Conservation (phyloP, 441 rosid species). For the Hura crepitans region DNA sequence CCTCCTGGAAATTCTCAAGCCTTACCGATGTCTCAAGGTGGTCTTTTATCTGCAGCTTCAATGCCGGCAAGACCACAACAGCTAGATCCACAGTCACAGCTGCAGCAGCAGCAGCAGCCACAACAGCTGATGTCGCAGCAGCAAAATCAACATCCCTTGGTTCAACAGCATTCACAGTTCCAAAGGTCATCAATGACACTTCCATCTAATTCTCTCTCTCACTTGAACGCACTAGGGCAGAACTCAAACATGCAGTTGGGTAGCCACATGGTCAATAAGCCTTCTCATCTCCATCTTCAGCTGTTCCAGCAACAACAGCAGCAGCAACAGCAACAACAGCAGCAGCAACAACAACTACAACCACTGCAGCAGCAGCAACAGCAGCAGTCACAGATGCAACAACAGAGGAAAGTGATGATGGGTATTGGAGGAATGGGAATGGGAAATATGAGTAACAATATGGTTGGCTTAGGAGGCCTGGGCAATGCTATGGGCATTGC, state of each 20-base stretch:
- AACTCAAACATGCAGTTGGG: conserved; percentile 70
- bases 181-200: conserved; percentile 70
- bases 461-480: conserved; percentile 64
- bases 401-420: conserved; percentile 70
- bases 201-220: conserved; percentile 57
- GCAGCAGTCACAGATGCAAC: conserved; percentile 45
- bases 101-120: conserved; percentile 25
- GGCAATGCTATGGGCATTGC: conserved; percentile 58
- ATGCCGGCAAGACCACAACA: conserved; percentile 64
- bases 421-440: conserved; percentile 59
- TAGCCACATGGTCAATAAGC: conserved; percentile 68
- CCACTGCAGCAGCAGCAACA: conserved; percentile 56
- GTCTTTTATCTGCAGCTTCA: conserved; percentile 54
- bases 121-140: conserved; percentile 56
- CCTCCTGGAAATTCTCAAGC: conserved; percentile 75
- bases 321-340: conserved; percentile 47
- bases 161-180: conserved; percentile 67
- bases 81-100: conserved; percentile 50
- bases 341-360: conserved; percentile 34
- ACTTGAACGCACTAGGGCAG: conserved; percentile 58
- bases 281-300: conserved; percentile 66
- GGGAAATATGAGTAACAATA: conserved; percentile 63
- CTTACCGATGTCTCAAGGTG: conserved; percentile 79
- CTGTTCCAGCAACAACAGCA: conserved; percentile 65
- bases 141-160: conserved; percentile 52